Evolutionary conservation across 495 filamentous ascomycete genomes (phyloP).

Genomic region (Cercophora scortea): DNA sequence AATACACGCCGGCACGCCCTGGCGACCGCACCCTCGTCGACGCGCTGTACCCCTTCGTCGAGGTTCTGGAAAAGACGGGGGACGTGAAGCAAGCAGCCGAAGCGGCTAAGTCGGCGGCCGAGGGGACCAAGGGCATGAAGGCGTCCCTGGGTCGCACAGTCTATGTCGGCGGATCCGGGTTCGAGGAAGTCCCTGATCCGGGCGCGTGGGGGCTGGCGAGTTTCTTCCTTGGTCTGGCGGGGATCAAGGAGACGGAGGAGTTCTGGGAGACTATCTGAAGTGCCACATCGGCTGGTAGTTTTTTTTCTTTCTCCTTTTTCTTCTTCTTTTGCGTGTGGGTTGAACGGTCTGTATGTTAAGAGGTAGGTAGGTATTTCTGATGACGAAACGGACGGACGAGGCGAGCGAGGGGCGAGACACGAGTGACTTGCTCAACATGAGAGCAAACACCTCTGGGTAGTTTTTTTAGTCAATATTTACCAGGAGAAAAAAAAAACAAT

Average conservation of each 20-base stretch:
- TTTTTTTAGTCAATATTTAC: background rate
- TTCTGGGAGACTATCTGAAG: constrained; percentile 25
- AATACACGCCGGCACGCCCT: constrained; percentile 82
- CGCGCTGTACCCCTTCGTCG: constrained; percentile 79
- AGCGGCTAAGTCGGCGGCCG: constrained; percentile 67
- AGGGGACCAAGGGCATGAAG: constrained; percentile 83
- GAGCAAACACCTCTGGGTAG: background rate
- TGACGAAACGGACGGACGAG: background rate
- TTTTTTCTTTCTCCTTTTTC: too few species aligned
- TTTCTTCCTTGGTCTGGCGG: constrained; percentile 72
- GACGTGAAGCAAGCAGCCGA: constrained; percentile 63
- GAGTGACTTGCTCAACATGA: background rate
- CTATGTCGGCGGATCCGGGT: constrained; percentile 82
- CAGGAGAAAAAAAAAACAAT: background rate
- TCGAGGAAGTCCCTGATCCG: constrained; percentile 79
- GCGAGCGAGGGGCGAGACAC: constrained; percentile 58
- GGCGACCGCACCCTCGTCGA: constrained; percentile 91
- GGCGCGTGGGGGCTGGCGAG: constrained; percentile 78
- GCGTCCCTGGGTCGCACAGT: constrained; percentile 82
- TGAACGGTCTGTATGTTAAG: too few species aligned
- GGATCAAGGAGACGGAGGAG: constrained; percentile 20
- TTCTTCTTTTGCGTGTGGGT: background rate
- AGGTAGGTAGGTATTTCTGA: background rate
- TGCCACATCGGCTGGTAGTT: background rate
- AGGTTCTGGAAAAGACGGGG: constrained; percentile 53